phyloP scores from a whole-genome alignment of 176 grass and related monocot genomes.

The Triticum turgidum region DNA sequence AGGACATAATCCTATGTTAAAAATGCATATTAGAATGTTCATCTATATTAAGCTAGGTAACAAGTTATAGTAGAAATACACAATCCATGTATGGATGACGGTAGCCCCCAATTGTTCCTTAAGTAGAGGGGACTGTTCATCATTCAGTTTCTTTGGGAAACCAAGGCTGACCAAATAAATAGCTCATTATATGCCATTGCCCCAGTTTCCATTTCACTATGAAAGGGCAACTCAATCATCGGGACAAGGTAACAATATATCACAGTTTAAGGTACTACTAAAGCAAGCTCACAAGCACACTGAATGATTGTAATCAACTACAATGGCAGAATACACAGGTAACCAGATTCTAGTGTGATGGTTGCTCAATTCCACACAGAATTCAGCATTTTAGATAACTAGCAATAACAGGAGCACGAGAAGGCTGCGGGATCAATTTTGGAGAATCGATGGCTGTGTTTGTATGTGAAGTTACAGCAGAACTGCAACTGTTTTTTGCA shows the following conservation, averaged over 20 bases:
- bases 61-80: not conserved
- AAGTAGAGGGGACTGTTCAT: conserved; percentile 60
- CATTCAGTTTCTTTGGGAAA: conserved; percentile 64
- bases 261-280: not conserved
- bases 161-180: conserved; percentile 44
- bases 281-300: not conserved
- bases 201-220: conserved; percentile 31
- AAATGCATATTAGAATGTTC: conserved; percentile 6
- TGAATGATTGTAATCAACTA: not conserved
- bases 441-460: no score
- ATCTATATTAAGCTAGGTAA: not conserved
- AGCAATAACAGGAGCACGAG: no score
- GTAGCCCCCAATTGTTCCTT: conserved; percentile 81
- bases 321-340: not conserved
- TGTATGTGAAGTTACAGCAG: no score
- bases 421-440: no score
- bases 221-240: not conserved
- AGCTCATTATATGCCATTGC: conserved; percentile 43
- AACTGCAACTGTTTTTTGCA: no score
- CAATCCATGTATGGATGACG: conserved; percentile 30
- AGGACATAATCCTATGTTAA: not conserved
- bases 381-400: no score
- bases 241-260: not conserved
- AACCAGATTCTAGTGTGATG: not conserved
- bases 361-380: not conserved